Percentiles rank a stretch among this genome's conserved stretches.
These are phyloP conservation scores for Retiboletus flavoniger DNA, from an alignment of 1,284 basidiomycete species.

Conservation along the genomic window DNA sequence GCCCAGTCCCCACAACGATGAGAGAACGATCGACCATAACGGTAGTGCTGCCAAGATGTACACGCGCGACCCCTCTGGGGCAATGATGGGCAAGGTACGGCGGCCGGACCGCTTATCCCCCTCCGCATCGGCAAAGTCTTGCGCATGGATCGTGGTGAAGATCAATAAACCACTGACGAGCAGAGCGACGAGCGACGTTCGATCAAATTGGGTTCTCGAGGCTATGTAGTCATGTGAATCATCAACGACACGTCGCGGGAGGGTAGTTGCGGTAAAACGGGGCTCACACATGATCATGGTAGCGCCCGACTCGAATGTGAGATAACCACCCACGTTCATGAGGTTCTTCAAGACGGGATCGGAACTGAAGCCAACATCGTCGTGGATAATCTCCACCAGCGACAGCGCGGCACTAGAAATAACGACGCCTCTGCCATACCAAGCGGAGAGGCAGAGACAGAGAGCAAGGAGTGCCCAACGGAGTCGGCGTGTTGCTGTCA, in stretches of 20 bases:
- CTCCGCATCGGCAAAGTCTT: conserved; percentile 43
- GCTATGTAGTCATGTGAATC: neutral
- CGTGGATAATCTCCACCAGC: conserved; percentile 26
- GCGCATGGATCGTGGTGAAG: conserved; percentile 40
- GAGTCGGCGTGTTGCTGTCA: conserved; percentile 19
- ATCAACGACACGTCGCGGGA: neutral
- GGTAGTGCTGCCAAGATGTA: conserved; percentile 18
- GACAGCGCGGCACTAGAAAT: conserved; percentile 20
- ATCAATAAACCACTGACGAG: conserved; percentile 34
- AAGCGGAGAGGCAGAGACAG: conserved; percentile 28
- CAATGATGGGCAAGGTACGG: conserved; percentile 40
- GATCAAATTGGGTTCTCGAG: conserved; percentile 12
- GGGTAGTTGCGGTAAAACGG: neutral
- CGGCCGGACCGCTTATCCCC: conserved; percentile 41
- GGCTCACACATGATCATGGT: conserved; percentile 34
- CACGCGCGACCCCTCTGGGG: conserved; percentile 27
- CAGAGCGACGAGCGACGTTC: conserved; percentile 22
- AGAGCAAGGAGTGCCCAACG: conserved; percentile 32
- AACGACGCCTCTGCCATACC: conserved; percentile 24
- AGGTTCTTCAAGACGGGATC: conserved; percentile 33
- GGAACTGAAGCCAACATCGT: conserved; percentile 24
- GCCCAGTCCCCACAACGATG: conserved; percentile 17
- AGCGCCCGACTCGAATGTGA: conserved; percentile 35
- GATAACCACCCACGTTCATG: conserved; percentile 32
- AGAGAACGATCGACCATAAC: conserved; percentile 20